phyloP scores from a whole-genome alignment of 2,329 filamentous ascomycete genomes.

The Colletotrichum somersetense region DNA sequence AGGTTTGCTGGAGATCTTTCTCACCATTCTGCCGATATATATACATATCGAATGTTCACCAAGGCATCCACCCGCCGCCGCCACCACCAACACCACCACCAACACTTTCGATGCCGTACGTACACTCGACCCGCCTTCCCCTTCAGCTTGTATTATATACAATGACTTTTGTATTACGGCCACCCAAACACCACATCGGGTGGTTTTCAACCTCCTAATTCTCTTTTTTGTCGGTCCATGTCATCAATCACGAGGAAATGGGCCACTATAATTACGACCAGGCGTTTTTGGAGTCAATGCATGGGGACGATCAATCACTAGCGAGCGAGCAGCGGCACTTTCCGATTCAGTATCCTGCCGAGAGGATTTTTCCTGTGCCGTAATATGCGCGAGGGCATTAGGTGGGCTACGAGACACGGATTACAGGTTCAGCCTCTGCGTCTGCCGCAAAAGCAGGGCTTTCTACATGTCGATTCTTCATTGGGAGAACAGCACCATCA shows the following conservation, averaged over 20 bases:
- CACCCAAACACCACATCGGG: conserved; percentile 25
- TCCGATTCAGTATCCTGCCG: conserved; percentile 28
- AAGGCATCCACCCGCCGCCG: background rate
- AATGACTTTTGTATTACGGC: conserved; percentile 26
- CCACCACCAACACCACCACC: background rate
- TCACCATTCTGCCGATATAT: background rate
- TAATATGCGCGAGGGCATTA: conserved; percentile 23
- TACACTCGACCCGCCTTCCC: conserved; percentile 23
- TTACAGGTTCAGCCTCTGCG: conserved; percentile 6
- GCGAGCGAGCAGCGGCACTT: conserved; percentile 41
- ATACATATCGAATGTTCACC: conserved; percentile 15
- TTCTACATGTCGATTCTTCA: conserved; percentile 31
- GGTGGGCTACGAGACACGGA: conserved; percentile 15
- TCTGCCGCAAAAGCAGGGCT: conserved; percentile 12
- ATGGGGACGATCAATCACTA: conserved; percentile 31
- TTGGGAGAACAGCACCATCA: conserved; percentile 39
- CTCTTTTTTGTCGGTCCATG: conserved; percentile 12
- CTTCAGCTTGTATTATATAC: conserved; percentile 40
- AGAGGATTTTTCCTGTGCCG: conserved; percentile 1
- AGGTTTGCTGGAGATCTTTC: background rate
- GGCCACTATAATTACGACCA: conserved; percentile 38
- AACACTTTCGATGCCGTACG: conserved; percentile 16
- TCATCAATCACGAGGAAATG: conserved; percentile 23
- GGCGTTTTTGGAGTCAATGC: conserved; percentile 41
- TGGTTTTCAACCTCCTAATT: conserved; percentile 2